A percentile compares a stretch with the other conserved stretches of the same genome.
Evolutionary conservation across 176 grass and related monocot species (phyloP).

Genomic region (Eremochloa ophiuroides): DNA sequence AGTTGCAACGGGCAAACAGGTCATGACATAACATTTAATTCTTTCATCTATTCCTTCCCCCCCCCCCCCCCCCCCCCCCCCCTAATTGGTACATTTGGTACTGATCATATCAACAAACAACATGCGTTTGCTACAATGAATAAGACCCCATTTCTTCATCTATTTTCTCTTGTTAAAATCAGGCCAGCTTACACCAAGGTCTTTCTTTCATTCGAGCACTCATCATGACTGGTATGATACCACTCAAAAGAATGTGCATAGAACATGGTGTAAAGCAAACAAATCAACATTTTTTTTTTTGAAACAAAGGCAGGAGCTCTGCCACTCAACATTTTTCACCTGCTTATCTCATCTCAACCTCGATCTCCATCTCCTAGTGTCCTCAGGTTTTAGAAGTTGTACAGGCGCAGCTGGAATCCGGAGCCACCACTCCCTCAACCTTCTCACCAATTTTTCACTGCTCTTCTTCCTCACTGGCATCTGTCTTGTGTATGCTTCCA

Average conservation of each 20-base stretch:
- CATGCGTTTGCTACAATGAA: background rate
- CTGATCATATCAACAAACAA: too few relatives aligned
- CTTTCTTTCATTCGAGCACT: background rate
- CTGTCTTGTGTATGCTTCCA: conserved; percentile 85
- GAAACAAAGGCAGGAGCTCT: too few relatives aligned
- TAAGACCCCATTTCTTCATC: background rate
- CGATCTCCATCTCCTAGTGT: conserved; percentile 44
- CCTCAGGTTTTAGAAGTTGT: conserved; percentile 45
- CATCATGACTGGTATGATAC: background rate
- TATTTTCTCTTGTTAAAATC: background rate
- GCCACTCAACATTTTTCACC: background rate
- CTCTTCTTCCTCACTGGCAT: conserved; percentile 85
- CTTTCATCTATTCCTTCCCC: background rate
- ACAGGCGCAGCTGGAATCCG: conserved; percentile 82
- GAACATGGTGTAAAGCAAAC: background rate
- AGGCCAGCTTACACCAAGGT: background rate
- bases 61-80: too few relatives aligned
- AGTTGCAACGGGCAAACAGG: background rate
- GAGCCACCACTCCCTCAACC: conserved; percentile 83
- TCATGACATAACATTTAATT: background rate
- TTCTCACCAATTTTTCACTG: conserved; percentile 78
- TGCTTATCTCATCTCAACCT: conserved; percentile 33
- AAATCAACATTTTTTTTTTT: background rate
- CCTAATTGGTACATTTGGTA: too few relatives aligned
- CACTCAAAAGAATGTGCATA: conserved; percentile 1